A percentile compares a stretch with the other conserved stretches of the same genome.
These are phyloP conservation scores for Xylariaceae sp. DNA, from an alignment of 2,329 filamentous ascomycete species.

Conservation along the genomic window DNA sequence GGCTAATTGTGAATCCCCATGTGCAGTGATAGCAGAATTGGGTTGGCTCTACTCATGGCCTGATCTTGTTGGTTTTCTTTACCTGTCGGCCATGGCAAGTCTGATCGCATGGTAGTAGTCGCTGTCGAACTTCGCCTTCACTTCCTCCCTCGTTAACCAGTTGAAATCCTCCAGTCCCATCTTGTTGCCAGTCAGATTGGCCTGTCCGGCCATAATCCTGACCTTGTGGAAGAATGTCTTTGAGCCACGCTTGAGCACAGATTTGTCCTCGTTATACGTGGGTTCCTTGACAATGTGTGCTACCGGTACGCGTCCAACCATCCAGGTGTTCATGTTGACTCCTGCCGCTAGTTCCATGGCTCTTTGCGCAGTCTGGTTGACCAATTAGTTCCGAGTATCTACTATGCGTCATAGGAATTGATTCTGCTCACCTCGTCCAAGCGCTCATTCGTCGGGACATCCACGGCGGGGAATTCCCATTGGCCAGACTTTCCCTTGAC, in stretches of 20 bases:
- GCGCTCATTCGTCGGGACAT: slow-evolving; percentile 64
- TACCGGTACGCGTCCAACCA: slow-evolving; percentile 84
- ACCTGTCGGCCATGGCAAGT: slow-evolving; percentile 81
- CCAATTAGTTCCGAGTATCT: slow-evolving; percentile 17
- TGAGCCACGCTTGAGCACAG: slow-evolving; percentile 51
- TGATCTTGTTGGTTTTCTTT: slow-evolving; percentile 20
- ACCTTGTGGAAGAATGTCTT: slow-evolving; percentile 97
- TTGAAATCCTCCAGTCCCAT: slow-evolving; percentile 76
- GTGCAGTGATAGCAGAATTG: slow-evolving; percentile 5
- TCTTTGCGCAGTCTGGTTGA: slow-evolving; percentile 68
- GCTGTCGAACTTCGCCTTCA: slow-evolving; percentile 58
- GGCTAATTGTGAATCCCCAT: slow-evolving; percentile 8
- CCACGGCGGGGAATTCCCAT: slow-evolving; percentile 79
- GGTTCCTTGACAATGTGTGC: slow-evolving; percentile 66
- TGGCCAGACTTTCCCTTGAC: slow-evolving; percentile 65
- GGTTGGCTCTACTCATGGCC: neutral
- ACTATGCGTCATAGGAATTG: neutral
- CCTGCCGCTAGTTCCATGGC: slow-evolving; percentile 73
- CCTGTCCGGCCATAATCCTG: slow-evolving; percentile 95
- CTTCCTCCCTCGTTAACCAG: slow-evolving; percentile 89
- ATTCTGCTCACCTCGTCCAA: slow-evolving; percentile 67
- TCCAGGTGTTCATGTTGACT: slow-evolving; percentile 97
- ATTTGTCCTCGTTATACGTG: slow-evolving; percentile 39
- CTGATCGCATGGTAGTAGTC: slow-evolving; percentile 70
- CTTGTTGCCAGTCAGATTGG: slow-evolving; percentile 65